These are phyloP conservation scores for Oemleria cerasiformis DNA, from an alignment of 306 rosid genomes.

Conservation along the genomic window DNA sequence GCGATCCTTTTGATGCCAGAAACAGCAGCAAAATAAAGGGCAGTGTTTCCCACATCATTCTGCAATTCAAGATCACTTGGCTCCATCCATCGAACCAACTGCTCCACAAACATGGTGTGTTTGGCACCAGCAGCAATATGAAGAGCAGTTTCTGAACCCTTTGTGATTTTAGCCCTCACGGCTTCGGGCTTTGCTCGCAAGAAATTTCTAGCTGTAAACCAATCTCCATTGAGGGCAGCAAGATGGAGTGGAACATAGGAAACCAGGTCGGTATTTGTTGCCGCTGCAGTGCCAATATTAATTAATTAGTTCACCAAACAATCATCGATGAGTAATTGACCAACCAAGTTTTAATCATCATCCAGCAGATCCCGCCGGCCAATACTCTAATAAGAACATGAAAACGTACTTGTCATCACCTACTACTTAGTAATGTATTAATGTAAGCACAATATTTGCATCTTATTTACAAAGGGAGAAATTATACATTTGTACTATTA, in stretches of 20 bases:
- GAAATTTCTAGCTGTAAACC: constrained; percentile 3
- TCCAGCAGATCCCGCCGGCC: too few relatives aligned
- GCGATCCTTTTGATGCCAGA: constrained; percentile 15
- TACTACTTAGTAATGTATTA: too few relatives aligned
- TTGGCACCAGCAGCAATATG: constrained; percentile 12
- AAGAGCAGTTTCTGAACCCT: constrained; percentile 15
- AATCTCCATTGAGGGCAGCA: constrained; percentile 10
- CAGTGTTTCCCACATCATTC: constrained; percentile 13
- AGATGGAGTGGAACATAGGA: constrained; percentile 5
- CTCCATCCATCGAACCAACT: background rate
- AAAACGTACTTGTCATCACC: too few relatives aligned
- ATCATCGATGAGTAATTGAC: background rate
- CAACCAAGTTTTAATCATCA: background rate
- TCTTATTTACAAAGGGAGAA: too few relatives aligned
- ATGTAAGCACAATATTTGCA: too few relatives aligned
- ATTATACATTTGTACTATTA: too few relatives aligned
- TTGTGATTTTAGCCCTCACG: constrained; percentile 10
- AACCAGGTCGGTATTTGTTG: constrained; percentile 1
- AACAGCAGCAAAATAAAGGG: constrained; percentile 15
- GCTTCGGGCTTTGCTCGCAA: constrained; percentile 1
- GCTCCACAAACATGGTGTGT: background rate
- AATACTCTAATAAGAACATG: too few relatives aligned
- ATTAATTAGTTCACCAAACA: background rate
- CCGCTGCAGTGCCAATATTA: background rate
- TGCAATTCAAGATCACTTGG: background rate